Evolutionary conservation across 352 stramenopile species (phyloP).

Genomic region (Phytopythium oedochilum): DNA sequence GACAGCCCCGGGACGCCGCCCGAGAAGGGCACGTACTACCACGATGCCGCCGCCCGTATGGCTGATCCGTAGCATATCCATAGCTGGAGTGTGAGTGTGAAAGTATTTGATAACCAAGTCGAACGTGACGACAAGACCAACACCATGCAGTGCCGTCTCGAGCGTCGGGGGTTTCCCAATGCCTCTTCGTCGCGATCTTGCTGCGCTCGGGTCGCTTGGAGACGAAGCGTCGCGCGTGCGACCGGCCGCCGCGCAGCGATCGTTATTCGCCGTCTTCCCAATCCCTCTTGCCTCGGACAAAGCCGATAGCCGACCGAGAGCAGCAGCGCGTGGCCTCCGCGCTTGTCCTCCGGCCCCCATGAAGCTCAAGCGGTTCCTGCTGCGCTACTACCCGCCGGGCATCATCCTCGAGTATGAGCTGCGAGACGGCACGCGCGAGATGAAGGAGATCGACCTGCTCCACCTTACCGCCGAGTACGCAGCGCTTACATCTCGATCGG

Average conservation of each 20-base stretch:
- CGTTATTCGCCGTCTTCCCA: constrained; percentile 7
- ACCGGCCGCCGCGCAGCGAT: not conserved
- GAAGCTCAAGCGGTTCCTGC: constrained; percentile 95
- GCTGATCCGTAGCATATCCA: too few species aligned
- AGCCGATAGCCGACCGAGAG: too few species aligned
- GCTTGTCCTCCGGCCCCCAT: constrained; percentile 54
- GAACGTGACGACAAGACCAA: too few species aligned
- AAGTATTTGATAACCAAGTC: too few species aligned
- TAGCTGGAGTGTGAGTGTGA: too few species aligned
- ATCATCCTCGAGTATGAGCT: constrained; percentile 97
- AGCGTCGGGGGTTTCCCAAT: not conserved
- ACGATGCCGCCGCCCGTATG: constrained; percentile 9
- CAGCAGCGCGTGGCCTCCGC: too few species aligned
- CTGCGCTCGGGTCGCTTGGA: not conserved
- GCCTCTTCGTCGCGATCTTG: constrained; percentile 1
- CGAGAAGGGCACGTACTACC: constrained; percentile 18
- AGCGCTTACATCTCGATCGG: not conserved
- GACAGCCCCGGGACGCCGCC: constrained; percentile 11
- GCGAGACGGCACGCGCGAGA: constrained; percentile 89
- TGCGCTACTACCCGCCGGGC: constrained; percentile 94
- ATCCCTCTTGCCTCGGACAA: too few species aligned
- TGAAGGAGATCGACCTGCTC: constrained; percentile 95
- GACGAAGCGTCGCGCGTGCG: not conserved
- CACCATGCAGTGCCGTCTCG: too few species aligned
- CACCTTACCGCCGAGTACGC: constrained; percentile 89